Base-by-base conservation (phyloP, 331 rosid species). In the Malus hybrid region DNA sequence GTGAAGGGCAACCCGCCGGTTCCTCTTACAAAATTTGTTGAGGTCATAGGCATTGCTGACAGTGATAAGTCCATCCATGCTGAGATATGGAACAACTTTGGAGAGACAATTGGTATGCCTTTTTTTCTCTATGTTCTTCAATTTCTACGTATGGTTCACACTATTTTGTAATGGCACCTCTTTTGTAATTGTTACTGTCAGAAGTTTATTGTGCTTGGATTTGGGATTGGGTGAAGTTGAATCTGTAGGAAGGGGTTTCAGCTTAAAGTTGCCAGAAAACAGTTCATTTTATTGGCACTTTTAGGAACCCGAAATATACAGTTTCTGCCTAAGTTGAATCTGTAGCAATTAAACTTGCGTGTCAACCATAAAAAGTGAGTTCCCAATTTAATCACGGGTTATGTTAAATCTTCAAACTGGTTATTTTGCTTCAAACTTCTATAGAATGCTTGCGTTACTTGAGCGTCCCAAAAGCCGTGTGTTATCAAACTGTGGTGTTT, bases 11-110 rank as follows among this genome's bases (percentile, higher is more conserved):
- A 76, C 27, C 83, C 87, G 11, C 82, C 83, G 2, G 31, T 65
- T 20, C 5, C 80, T 28, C 87, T 72, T 56, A 83, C 81, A 7
- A 86, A 48, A 34, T 82, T 67, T 64, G 81, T 85, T 6, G 89
- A 83, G 83, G 86, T 85, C 67, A 74, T 85, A 46, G 89, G 89
- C 3, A 62, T 83, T 74, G 89, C 89, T 71, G 89, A 85, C 28
- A 59, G 83, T 29, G 89, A 85, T 44, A 83, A 80, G 61, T 85
- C 89, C 34, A 83, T 85, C 27, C 85, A 69, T 15, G 83, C 89
- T 62, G 84, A 81, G 70, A 59, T 62, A 2, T 85, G 89, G 89
- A 83, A 80, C 77, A 80, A 85, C 80, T 85, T 83, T 39, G 89
- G 89, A 20, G 84, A 85, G 59, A 28, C 85, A 52, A 77, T 85